Conservation (phyloP, 2,329 filamentous ascomycete genomes). For the Neurospora sp. region DNA sequence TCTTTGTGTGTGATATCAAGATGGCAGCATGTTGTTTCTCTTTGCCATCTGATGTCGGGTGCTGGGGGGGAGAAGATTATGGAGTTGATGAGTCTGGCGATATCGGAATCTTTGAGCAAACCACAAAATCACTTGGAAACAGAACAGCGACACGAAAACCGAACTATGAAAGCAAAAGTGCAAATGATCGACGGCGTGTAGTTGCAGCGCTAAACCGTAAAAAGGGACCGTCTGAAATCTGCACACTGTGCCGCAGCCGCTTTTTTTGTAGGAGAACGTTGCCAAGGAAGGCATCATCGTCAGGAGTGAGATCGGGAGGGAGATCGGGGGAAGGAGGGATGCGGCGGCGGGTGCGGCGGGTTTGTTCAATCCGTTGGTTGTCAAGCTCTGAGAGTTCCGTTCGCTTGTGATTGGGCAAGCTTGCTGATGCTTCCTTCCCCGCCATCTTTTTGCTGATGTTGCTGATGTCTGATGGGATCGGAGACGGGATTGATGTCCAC, state of each 20-base stretch:
- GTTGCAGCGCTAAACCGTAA: not conserved
- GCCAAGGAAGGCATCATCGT: not conserved
- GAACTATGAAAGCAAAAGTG: not conserved
- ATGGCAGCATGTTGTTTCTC: not conserved
- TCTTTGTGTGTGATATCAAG: not conserved
- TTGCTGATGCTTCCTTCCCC: not conserved
- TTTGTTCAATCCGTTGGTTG: not conserved
- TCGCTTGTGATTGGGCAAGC: not conserved
- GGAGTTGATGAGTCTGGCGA: not conserved
- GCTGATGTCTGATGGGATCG: not conserved
- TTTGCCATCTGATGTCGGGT: not conserved
- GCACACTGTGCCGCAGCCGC: not conserved
- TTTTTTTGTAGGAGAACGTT: not conserved
- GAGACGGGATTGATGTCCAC: not conserved
- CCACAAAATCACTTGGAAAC: not conserved
- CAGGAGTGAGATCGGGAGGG: not conserved
- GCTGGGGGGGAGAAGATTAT: not conserved
- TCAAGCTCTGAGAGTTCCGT: not conserved
- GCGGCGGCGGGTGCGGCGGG: not conserved
- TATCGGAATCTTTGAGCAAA: not conserved
- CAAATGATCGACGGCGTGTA: not conserved
- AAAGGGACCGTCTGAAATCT: not conserved
- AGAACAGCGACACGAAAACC: not conserved
- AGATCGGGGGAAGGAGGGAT: not conserved
- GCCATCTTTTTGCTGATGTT: not conserved